Conservation (phyloP, 2,329 filamentous ascomycete genomes). For the Torrubiella hemipterigena region DNA sequence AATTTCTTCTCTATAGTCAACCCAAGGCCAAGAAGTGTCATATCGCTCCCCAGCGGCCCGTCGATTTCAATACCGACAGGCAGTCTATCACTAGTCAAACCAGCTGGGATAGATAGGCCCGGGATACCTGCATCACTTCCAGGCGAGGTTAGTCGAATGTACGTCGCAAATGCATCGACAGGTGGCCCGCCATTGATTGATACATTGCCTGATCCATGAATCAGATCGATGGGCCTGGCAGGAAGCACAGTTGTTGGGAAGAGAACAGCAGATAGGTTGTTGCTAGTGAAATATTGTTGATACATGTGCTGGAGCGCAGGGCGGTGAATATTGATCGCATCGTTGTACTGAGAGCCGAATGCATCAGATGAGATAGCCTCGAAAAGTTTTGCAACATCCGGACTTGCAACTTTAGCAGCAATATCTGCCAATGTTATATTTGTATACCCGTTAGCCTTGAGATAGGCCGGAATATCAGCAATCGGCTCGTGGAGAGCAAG, state of each 20-base stretch:
- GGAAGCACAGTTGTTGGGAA: slow-evolving; percentile 9
- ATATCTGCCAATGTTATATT: slow-evolving; percentile 4
- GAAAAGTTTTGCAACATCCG: slow-evolving; percentile 5
- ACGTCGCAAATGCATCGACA: slow-evolving; percentile 5
- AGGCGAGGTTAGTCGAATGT: slow-evolving; percentile 6
- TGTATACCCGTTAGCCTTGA: slow-evolving; percentile 4
- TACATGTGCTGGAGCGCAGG: slow-evolving; percentile 9
- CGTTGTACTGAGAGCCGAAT: slow-evolving; percentile 3
- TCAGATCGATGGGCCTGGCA: slow-evolving; percentile 7
- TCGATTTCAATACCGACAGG: slow-evolving; percentile 9
- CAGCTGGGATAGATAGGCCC: slow-evolving; percentile 8
- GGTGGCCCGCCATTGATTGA: slow-evolving; percentile 9
- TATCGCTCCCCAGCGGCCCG: slow-evolving; percentile 8
- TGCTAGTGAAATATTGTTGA: slow-evolving; percentile 5
- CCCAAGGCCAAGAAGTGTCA: slow-evolving; percentile 6
- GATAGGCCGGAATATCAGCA: slow-evolving; percentile 6
- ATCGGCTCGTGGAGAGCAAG: slow-evolving; percentile 7
- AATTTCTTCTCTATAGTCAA: slow-evolving; percentile 8
- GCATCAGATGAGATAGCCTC: slow-evolving; percentile 3
- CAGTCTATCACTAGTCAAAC: slow-evolving; percentile 4
- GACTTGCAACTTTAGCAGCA: slow-evolving; percentile 5
- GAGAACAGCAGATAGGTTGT: slow-evolving; percentile 7
- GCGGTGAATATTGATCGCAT: slow-evolving; percentile 7
- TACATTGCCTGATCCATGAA: slow-evolving; percentile 7
- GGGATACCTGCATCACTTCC: slow-evolving; percentile 10